Conservation (phyloP, 148 eudicot genomes). For the Gaultheria prostrata region DNA sequence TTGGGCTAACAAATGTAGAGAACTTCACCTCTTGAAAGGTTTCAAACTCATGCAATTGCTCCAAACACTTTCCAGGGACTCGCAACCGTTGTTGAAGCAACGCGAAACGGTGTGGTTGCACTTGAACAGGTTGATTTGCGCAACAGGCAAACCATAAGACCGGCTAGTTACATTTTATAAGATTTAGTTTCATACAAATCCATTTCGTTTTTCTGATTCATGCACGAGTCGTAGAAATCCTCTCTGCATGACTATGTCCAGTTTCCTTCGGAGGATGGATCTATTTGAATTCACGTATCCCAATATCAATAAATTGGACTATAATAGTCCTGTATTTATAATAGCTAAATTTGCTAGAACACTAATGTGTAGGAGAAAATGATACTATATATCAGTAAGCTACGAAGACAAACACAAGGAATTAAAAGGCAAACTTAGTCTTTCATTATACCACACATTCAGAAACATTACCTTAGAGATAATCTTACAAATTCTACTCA, state of each 20-base stretch:
- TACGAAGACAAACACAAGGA: not conserved
- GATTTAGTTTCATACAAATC: not conserved
- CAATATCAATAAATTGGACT: not conserved
- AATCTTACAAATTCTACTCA: no score
- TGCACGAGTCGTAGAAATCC: not conserved
- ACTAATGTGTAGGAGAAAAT: not conserved
- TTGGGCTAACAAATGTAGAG: no score
- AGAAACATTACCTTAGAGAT: not conserved
- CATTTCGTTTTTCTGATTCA: not conserved
- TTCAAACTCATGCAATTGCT: no score
- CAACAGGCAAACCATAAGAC: not conserved
- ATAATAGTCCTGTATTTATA: no score
- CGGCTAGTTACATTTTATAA: not conserved
- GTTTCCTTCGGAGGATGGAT: not conserved
- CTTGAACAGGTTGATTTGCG: not conserved
- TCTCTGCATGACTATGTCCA: not conserved
- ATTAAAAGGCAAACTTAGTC: not conserved
- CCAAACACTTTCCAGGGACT: not conserved
- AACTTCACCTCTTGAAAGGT: no score
- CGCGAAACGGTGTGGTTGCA: no score
- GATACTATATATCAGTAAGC: not conserved
- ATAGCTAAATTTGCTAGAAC: not conserved
- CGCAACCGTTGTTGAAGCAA: not conserved
- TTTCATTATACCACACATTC: not conserved
- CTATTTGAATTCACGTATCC: not conserved